These are phyloP conservation scores for Beauveria sp. DNA, from an alignment of 2,329 filamentous ascomycete genomes.

Conservation along the genomic window DNA sequence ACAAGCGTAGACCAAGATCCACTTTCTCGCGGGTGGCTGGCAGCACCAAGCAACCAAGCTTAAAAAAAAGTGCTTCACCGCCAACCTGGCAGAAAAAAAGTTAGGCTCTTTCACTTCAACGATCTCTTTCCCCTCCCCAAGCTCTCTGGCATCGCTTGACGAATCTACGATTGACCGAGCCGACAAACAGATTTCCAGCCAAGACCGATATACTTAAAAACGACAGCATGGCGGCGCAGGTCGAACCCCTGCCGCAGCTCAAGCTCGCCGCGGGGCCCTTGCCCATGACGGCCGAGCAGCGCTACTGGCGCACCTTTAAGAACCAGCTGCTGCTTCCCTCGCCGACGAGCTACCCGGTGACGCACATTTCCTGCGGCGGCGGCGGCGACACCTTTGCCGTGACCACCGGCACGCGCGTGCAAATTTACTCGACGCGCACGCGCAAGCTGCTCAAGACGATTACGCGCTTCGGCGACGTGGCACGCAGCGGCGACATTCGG, in stretches of 20 bases:
- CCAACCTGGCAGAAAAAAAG: constrained; percentile 22
- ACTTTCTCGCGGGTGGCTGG: not conserved
- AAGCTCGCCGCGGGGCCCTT: constrained; percentile 79
- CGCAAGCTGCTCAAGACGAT: constrained; percentile 91
- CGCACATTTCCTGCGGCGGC: constrained; percentile 68
- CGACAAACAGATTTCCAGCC: not conserved
- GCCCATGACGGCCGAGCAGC: constrained; percentile 81
- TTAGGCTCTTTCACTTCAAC: constrained; percentile 1
- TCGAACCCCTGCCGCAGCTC: constrained; percentile 69
- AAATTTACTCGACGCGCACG: constrained; percentile 88
- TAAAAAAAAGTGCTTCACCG: constrained; percentile 3
- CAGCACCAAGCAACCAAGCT: not conserved
- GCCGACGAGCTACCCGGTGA: constrained; percentile 82
- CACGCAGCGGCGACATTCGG: constrained; percentile 81
- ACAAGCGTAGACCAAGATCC: not conserved
- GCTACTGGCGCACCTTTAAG: constrained; percentile 94
- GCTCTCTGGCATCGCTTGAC: not conserved
- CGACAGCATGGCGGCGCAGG: constrained; percentile 71
- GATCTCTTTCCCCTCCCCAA: not conserved
- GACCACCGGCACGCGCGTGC: constrained; percentile 87
- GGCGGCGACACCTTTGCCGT: constrained; percentile 69
- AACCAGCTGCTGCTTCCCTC: constrained; percentile 86
- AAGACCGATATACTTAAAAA: constrained; percentile 2
- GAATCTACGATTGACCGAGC: not conserved
- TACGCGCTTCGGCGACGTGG: constrained; percentile 85